Evolutionary conservation across 192 early-diverging fungal genomes (phyloP).

Genomic region (Chytriomyces hyalinus): DNA sequence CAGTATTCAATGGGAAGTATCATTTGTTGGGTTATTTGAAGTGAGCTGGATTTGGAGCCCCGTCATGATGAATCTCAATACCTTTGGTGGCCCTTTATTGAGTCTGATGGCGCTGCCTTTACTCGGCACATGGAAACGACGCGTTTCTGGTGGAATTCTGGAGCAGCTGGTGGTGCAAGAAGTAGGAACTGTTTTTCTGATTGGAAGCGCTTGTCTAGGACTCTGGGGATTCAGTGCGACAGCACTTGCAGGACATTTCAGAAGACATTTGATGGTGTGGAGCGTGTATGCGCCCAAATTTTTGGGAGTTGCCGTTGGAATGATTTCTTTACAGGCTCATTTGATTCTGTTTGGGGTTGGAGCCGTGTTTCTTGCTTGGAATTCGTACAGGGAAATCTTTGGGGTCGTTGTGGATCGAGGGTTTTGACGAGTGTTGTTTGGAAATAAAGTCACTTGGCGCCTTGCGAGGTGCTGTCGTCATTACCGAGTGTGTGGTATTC

Average conservation of each 20-base stretch:
- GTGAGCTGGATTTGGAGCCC: constrained; percentile 75
- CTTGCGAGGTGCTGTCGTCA: too few relatives aligned
- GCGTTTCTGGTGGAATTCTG: constrained; percentile 45
- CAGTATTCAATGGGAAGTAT: constrained; percentile 90
- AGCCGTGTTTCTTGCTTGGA: constrained; percentile 30
- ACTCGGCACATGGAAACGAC: constrained; percentile 61
- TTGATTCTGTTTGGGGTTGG: constrained; percentile 31
- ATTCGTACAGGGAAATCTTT: constrained; percentile 23
- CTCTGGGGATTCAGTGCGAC: constrained; percentile 49
- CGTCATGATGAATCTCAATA: constrained; percentile 76
- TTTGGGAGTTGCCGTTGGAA: constrained; percentile 52
- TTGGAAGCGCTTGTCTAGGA: constrained; percentile 50
- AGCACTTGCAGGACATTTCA: constrained; percentile 68
- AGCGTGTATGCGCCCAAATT: constrained; percentile 93
- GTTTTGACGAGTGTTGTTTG: background rate
- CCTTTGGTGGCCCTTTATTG: constrained; percentile 61
- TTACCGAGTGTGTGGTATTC: too few relatives aligned
- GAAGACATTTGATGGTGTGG: constrained; percentile 97
- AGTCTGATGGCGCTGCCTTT: constrained; percentile 61
- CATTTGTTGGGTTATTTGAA: constrained; percentile 81
- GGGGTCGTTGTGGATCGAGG: constrained; percentile 15
- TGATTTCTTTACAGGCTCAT: constrained; percentile 32
- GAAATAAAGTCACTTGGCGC: background rate
- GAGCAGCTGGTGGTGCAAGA: constrained; percentile 50
- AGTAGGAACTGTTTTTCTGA: constrained; percentile 42